Conservation (phyloP, 2,329 filamentous ascomycete species). For the Epichloe sylvatica region DNA sequence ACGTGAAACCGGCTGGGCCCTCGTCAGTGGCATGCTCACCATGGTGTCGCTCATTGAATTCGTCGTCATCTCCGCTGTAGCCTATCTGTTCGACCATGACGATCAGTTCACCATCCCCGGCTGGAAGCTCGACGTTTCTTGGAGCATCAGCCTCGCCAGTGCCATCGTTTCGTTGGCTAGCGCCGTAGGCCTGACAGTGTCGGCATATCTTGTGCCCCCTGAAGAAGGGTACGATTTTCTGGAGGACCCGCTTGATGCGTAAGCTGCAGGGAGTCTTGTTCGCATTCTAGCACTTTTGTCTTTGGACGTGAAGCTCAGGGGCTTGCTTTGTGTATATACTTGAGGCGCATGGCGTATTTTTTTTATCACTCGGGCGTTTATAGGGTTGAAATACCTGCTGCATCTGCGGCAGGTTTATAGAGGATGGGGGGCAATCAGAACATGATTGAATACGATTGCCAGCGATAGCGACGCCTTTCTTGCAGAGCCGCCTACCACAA, state of each 20-base stretch:
- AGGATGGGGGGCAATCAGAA: too few species aligned
- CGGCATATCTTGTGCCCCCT: constrained; percentile 55
- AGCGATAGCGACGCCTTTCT: too few species aligned
- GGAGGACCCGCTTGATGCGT: constrained; percentile 39
- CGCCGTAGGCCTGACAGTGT: constrained; percentile 46
- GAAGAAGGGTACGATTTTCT: constrained; percentile 77
- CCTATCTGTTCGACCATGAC: constrained; percentile 72
- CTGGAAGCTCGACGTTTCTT: constrained; percentile 69
- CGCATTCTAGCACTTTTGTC: background rate
- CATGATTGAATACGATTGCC: too few species aligned
- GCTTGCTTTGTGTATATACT: background rate
- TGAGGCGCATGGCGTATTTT: background rate
- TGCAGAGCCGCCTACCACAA: too few species aligned
- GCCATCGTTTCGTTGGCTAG: constrained; percentile 38
- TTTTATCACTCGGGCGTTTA: background rate
- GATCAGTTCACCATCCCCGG: constrained; percentile 66
- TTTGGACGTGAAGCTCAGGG: background rate
- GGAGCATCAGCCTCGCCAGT: constrained; percentile 52
- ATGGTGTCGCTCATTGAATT: constrained; percentile 57
- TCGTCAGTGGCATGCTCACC: constrained; percentile 52
- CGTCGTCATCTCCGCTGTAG: constrained; percentile 68
- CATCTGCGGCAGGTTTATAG: background rate
- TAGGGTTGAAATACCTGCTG: background rate
- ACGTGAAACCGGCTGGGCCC: constrained; percentile 69
- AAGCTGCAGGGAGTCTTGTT: constrained; percentile 1